phyloP scores from a whole-genome alignment of 768 basidiomycete genomes.

The Trametes punicea region DNA sequence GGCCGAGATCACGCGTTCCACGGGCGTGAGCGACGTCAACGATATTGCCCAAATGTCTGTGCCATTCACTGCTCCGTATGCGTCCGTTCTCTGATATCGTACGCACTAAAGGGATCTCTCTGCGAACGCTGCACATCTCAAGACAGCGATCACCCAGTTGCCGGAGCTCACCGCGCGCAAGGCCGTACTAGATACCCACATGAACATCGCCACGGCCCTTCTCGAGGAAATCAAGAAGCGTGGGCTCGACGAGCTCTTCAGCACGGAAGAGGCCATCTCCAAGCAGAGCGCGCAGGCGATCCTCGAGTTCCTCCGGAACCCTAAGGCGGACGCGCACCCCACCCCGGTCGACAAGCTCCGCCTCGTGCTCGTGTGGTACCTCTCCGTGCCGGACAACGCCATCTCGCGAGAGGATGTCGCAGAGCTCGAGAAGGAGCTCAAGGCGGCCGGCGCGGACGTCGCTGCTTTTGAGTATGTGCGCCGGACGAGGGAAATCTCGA shows the following conservation, averaged over 20 bases:
- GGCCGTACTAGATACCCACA: conserved; percentile 94
- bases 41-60: conserved; percentile 91
- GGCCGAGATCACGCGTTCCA: conserved; percentile 93
- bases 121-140: conserved; percentile 89
- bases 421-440: conserved; percentile 86
- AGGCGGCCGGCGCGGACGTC: conserved; percentile 74
- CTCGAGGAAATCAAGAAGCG: conserved; percentile 94
- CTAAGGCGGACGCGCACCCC: conserved; percentile 62
- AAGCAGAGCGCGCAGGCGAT: conserved; percentile 83
- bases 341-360: conserved; percentile 86
- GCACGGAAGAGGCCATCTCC: conserved; percentile 85
- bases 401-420: conserved; percentile 84
- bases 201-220: conserved; percentile 97
- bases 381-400: conserved; percentile 78
- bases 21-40: conserved; percentile 93
- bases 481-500: conserved; percentile 83
- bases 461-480: conserved; percentile 91
- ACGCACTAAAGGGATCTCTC: conserved; percentile 68
- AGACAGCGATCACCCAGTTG: conserved; percentile 94
- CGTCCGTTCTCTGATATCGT: neutral
- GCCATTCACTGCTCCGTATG: neutral
- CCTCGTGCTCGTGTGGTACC: conserved; percentile 91
- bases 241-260: conserved; percentile 95
- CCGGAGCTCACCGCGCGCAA: conserved; percentile 97
- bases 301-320: conserved; percentile 80